Conservation (phyloP, 83 land plant species). For the Diphasiastrum complanatum region DNA sequence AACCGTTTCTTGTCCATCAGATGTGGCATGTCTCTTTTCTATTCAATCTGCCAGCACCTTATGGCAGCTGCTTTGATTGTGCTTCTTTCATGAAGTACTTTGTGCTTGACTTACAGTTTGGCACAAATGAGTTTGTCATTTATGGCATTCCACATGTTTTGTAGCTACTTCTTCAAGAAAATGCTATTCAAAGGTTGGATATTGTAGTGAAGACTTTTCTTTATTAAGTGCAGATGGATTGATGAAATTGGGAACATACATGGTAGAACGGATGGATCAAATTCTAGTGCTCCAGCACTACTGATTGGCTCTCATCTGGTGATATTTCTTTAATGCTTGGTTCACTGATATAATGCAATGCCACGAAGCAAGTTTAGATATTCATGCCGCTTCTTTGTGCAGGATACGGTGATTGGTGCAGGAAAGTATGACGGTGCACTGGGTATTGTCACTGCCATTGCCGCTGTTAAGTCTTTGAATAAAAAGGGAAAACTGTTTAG, state of each 20-base stretch:
- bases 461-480: constrained; percentile 73
- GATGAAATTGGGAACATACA: constrained; percentile 89
- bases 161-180: background rate
- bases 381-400: constrained; percentile 3
- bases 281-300: constrained; percentile 58
- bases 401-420: constrained; percentile 99
- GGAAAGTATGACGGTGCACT: constrained; percentile 89
- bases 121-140: background rate
- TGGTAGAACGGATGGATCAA: constrained; percentile 66
- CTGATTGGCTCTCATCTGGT: constrained; percentile 96
- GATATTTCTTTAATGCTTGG: background rate
- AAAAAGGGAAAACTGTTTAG: constrained; percentile 36
- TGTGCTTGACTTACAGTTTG: background rate
- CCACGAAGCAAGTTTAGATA: background rate
- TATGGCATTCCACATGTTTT: constrained; percentile 1
- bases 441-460: constrained; percentile 79
- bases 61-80: no score
- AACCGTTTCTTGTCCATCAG: no score
- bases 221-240: constrained; percentile 60
- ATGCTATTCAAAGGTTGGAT: background rate
- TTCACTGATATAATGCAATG: no score
- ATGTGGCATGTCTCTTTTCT: no score
- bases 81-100: background rate
- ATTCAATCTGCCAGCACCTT: no score
- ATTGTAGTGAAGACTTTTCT: constrained; percentile 1